Evolutionary conservation across 2,329 filamentous ascomycete species (phyloP), one percentile per base, ranked within the genome.

Genomic region (Botryotinia globosa): DNA sequence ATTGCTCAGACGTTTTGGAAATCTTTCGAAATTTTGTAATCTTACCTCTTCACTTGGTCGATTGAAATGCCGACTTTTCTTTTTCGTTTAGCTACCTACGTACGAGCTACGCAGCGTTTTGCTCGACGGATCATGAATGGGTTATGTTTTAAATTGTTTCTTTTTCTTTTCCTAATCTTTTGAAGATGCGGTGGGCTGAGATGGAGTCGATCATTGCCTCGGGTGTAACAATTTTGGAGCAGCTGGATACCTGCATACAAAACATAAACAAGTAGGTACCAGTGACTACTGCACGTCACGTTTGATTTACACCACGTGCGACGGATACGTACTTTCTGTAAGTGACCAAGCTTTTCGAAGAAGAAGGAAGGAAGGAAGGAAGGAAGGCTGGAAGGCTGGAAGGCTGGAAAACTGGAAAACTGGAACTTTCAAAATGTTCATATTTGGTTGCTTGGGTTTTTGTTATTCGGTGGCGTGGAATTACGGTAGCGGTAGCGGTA

Each of bases 241-340:
- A 44, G 66, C 51, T 65, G 69, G 59, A 42, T 71, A 56, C 10
- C 25, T 71, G 61, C 59, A 71, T 65, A 58, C 51, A 25, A 32
- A 65, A 56, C 16, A 58, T 58, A 29, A 63, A 63, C 64, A 32
- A 70, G 32, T 58, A 63, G 61, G 59, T 63, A 63, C 59, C 51
- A 66, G 20, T 42, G 64, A 29, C 54, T 58, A 58, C 68, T 71
- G 69, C 69, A 71, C 69, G 69, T 71, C 69, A 71, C 69, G 69
- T 59, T 58, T 66, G 63, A 42, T 66, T 54, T 22, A 48, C 25
- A 58, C 62, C 69, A 67, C 69, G 51, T 72, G 69, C 29, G 62
- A 54, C 62, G 62, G 69, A 45, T 72, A 67, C 48, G 16, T 67
- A 59, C 69, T 56, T 72, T 37, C 34, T 58, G 37, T 58, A 71